phyloP scores from a whole-genome alignment of 768 basidiomycete species.

The Asterophora lycoperdoides region DNA sequence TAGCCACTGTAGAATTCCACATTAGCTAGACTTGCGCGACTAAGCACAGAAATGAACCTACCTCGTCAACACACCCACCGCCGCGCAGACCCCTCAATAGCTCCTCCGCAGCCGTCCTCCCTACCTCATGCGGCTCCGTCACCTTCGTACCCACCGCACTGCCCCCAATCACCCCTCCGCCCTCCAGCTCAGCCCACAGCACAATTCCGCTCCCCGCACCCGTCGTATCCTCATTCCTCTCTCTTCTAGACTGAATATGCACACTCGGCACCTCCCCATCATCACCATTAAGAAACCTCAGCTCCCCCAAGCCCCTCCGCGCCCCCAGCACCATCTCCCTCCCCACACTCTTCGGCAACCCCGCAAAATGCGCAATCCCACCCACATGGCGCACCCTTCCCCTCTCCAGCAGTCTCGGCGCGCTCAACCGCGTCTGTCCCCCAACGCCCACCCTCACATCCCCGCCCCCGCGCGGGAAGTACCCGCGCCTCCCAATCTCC shows the following conservation, averaged over 20 bases:
- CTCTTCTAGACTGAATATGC: constrained; percentile 36
- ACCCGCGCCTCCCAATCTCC: constrained; percentile 55
- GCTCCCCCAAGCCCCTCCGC: constrained; percentile 32
- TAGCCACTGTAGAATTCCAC: constrained; percentile 32
- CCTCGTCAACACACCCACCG: constrained; percentile 78
- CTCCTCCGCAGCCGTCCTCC: constrained; percentile 57
- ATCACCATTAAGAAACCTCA: constrained; percentile 13
- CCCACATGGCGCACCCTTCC: constrained; percentile 47
- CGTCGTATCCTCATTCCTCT: constrained; percentile 39
- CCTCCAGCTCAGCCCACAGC: constrained; percentile 69
- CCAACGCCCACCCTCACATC: constrained; percentile 41
- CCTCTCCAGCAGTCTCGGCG: constrained; percentile 50
- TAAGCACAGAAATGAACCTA: constrained; percentile 18
- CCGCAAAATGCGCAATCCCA: constrained; percentile 64
- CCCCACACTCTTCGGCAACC: constrained; percentile 55
- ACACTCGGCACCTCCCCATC: constrained; percentile 25
- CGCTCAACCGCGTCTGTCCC: constrained; percentile 22
- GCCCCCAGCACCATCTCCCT: constrained; percentile 57
- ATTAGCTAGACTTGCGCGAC: no score
- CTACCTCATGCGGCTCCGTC: constrained; percentile 42
- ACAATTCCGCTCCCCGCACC: constrained; percentile 71
- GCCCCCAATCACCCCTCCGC: constrained; percentile 64
- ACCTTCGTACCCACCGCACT: constrained; percentile 60
- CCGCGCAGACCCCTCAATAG: constrained; percentile 52
- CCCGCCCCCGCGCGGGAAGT: constrained; percentile 73